Evolutionary conservation across 345 rosid species (phyloP).

Genomic region (Punica granatum): DNA sequence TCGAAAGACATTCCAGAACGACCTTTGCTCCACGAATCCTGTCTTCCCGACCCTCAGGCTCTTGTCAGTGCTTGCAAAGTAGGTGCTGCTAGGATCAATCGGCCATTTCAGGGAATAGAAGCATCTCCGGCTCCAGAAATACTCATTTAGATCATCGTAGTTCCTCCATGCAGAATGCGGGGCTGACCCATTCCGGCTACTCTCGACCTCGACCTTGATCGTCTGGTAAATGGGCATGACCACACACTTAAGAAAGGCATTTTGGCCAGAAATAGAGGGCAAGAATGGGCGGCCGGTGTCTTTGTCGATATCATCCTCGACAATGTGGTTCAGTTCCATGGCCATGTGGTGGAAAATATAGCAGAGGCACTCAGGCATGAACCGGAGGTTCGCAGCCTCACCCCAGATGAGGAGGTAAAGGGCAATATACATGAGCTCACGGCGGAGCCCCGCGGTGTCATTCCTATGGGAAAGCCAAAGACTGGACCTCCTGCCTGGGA

Average conservation of each 20-base stretch:
- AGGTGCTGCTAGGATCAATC: constrained; percentile 37
- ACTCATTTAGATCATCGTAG: constrained; percentile 85
- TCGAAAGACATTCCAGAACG: constrained; percentile 74
- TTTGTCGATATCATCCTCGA: constrained; percentile 33
- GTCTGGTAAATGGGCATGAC: constrained; percentile 69
- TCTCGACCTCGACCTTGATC: constrained; percentile 43
- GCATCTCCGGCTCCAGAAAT: constrained; percentile 85
- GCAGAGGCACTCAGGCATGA: constrained; percentile 48
- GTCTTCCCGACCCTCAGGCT: constrained; percentile 60
- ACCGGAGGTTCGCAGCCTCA: constrained; percentile 52
- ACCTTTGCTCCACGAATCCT: constrained; percentile 85
- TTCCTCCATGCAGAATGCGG: constrained; percentile 92
- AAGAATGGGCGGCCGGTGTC: constrained; percentile 47
- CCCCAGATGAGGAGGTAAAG: constrained; percentile 59
- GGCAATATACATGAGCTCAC: constrained; percentile 45
- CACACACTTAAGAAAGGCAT: constrained; percentile 45
- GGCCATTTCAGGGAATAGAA: constrained; percentile 74
- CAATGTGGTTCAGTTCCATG: constrained; percentile 34
- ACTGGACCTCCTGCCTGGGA: constrained; percentile 32
- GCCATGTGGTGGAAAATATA: constrained; percentile 60
- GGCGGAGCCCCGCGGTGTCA: constrained; percentile 20
- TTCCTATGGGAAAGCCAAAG: constrained; percentile 22
- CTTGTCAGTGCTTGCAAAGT: constrained; percentile 31
- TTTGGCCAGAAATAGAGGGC: constrained; percentile 47
- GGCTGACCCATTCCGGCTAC: constrained; percentile 58